A percentile compares a stretch with the other conserved stretches of the same genome.
Evolutionary conservation across 441 rosid genomes (phyloP).

Genomic region (Gossypium schwendimanii): DNA sequence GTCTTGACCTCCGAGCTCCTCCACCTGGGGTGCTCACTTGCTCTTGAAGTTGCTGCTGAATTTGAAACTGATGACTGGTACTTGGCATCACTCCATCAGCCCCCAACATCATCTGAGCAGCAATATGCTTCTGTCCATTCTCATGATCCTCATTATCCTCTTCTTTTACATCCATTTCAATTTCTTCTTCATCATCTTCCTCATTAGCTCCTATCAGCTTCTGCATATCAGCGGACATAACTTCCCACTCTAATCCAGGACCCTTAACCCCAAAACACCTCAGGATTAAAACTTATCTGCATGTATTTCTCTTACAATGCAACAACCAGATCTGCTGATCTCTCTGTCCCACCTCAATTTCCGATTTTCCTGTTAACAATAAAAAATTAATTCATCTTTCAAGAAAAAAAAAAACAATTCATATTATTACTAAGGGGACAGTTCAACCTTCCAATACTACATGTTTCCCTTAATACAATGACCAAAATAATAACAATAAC

Average conservation of each 20-base stretch:
- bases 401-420: not conserved
- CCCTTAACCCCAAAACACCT: slow-evolving; percentile 18
- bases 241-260: slow-evolving; percentile 15
- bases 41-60: slow-evolving; percentile 64
- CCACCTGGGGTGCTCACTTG: slow-evolving; percentile 73
- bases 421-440: not conserved
- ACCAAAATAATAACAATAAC: slow-evolving; percentile 5
- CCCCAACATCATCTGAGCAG: slow-evolving; percentile 38
- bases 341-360: slow-evolving; percentile 8
- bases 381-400: slow-evolving; percentile 9
- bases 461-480: not conserved
- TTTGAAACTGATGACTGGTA: slow-evolving; percentile 50
- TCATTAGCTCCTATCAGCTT: slow-evolving; percentile 67
- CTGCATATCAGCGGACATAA: slow-evolving; percentile 78
- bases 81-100: slow-evolving; percentile 39
- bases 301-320: slow-evolving; percentile 14
- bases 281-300: slow-evolving; percentile 15
- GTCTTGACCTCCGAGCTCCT: slow-evolving; percentile 72
- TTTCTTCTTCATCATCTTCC: slow-evolving; percentile 83
- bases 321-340: not conserved
- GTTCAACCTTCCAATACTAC: not conserved
- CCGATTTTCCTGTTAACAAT: slow-evolving; percentile 24
- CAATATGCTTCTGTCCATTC: slow-evolving; percentile 42
- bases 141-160: slow-evolving; percentile 59
- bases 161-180: slow-evolving; percentile 82